A percentile compares a stretch with the other conserved stretches of the same genome.
These are phyloP conservation scores for Pythium scleroteichum DNA, from an alignment of 352 stramenopile species.

Conservation along the genomic window DNA sequence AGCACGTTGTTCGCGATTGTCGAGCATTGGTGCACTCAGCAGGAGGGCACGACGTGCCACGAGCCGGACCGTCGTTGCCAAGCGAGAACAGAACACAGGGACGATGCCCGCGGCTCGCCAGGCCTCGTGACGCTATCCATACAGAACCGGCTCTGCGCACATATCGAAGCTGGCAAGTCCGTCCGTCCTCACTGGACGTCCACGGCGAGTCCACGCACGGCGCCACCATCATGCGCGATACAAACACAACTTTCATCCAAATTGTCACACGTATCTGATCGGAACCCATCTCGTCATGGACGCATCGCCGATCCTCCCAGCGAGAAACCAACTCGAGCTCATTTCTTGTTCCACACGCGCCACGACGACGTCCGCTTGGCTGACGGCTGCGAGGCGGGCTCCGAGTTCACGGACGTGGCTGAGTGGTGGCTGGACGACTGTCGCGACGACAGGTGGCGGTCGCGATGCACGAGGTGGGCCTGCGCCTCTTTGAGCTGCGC, in stretches of 20 bases:
- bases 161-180: no score
- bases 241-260: no score
- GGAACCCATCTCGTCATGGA: neutral
- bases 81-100: slow-evolving; percentile 28
- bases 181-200: no score
- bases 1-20: slow-evolving; percentile 19
- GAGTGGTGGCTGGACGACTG: slow-evolving; percentile 4
- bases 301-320: no score
- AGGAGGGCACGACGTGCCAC: slow-evolving; percentile 14
- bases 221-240: no score
- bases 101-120: slow-evolving; percentile 32
- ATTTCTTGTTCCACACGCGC: neutral
- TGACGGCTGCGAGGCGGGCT: neutral
- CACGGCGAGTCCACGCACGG: no score
- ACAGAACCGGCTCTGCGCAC: no score
- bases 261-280: no score
- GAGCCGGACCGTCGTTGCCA: slow-evolving; percentile 22
- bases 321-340: neutral
- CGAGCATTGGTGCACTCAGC: slow-evolving; percentile 22
- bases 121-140: no score
- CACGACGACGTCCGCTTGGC: neutral
- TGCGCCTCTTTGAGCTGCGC: slow-evolving; percentile 52
- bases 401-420: neutral
- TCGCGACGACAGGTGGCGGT: neutral
- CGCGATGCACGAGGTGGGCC: slow-evolving; percentile 7